Evolutionary conservation across 2,329 filamentous ascomycete species (phyloP), one percentile per base, ranked within the genome.

Genomic region (Talaromyces pinophilus): DNA sequence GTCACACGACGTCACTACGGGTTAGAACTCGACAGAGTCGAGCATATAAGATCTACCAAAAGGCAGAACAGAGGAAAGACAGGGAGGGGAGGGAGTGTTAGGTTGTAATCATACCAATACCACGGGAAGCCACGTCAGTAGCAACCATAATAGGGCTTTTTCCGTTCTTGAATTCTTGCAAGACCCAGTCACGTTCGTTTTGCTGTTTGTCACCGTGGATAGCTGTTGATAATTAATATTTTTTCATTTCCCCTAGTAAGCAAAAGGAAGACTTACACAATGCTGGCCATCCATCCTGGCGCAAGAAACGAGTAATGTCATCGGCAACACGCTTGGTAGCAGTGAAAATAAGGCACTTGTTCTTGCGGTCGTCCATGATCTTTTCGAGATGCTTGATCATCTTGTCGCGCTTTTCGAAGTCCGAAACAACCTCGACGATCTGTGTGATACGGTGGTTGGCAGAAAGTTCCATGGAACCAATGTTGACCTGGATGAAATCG

Each of bases 121-220:
- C 95, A 93, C 95, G 95, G 79, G 95, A 98, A 84, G 95, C 95
- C 83, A 99, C 95, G 79, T 98, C 95, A 72, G 95, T 99, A 84
- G 95, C 95, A 84, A 99, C 95, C 93, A 99, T 97, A 88, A 99
- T 96, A 79, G 95, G 95, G 84, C 93, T 97, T 87, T 98, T 97
- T 83, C 93, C 93, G 71, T 92, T 92, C 89, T 98, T 99, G 89
- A 99, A 99, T 82, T 98, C 94, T 82, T 98, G 96, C 79, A 99
- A 86, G 76, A 98, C 95, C 93, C 95, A 98, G 82, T 98, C 95
- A 85, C 95, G 93, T 85, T 99, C 95, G 82, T 97, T 97, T 79
- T 99, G 95, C 80, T 97, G 93, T 86, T 98, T 98, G 84, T 98
- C 95, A 78, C 95, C 95, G 85, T 99, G 95, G 74, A 99, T 98